Evolutionary conservation across 1,139 yeast species (phyloP).

Genomic region (Lodderomyces metapsilosis): DNA sequence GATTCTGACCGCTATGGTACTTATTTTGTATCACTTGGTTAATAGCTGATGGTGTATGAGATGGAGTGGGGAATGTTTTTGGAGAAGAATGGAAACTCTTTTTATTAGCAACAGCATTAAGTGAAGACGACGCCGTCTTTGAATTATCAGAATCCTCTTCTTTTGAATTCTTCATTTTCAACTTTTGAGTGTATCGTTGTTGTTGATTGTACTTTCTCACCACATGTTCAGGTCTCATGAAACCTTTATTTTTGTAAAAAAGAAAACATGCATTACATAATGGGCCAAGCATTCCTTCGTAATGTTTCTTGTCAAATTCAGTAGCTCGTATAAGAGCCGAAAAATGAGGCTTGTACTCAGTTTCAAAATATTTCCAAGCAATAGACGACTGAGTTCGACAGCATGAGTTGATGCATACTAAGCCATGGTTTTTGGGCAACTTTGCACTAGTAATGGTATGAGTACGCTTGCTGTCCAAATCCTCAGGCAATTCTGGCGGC

Average conservation of each 20-base stretch:
- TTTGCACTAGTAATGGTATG: constrained; percentile 42
- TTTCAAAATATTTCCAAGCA: constrained; percentile 49
- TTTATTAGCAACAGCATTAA: constrained; percentile 7
- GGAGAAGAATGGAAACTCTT: constrained; percentile 9
- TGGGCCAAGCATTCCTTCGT: constrained; percentile 53
- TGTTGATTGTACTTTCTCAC: constrained; percentile 49
- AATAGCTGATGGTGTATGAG: constrained; percentile 46
- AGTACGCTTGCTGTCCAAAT: constrained; percentile 44
- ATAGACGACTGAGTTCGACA: constrained; percentile 43
- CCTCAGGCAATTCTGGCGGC: constrained; percentile 25
- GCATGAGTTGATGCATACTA: constrained; percentile 43
- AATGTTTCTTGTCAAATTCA: constrained; percentile 40
- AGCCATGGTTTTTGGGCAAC: constrained; percentile 40
- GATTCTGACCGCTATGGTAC: constrained; percentile 8
- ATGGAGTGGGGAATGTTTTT: constrained; percentile 40
- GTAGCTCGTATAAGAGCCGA: constrained; percentile 39
- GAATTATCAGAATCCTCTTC: constrained; percentile 20
- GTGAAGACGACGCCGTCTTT: not conserved
- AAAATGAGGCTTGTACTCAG: constrained; percentile 40
- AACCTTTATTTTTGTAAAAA: constrained; percentile 49
- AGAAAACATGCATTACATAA: constrained; percentile 51
- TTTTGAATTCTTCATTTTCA: constrained; percentile 12
- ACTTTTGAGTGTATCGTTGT: constrained; percentile 38
- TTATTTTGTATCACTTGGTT: constrained; percentile 40
- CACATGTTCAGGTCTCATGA: constrained; percentile 50